Evolutionary conservation across 257 asterid genomes (phyloP).

Genomic region (Buddleja alternifolia): DNA sequence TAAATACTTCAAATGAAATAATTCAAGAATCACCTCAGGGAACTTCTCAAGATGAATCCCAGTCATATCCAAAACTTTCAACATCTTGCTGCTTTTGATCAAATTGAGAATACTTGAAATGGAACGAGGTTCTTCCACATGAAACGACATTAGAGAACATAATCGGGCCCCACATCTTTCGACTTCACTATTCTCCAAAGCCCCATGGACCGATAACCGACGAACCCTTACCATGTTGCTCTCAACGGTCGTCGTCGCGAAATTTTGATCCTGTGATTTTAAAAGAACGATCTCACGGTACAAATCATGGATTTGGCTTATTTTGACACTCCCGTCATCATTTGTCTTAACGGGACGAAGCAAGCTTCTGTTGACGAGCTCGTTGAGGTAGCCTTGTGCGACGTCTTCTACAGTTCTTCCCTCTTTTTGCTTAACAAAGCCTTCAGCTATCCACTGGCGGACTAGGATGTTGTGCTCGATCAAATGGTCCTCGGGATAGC

Average conservation of each 20-base stretch:
- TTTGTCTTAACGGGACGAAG: constrained; percentile 29
- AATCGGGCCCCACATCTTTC: constrained; percentile 28
- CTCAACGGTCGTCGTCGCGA: constrained; percentile 23
- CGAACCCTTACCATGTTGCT: constrained; percentile 31
- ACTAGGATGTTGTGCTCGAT: constrained; percentile 29
- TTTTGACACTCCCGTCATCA: constrained; percentile 41
- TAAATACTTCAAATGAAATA: constrained; percentile 34
- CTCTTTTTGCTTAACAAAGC: constrained; percentile 35
- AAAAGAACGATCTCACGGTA: constrained; percentile 38
- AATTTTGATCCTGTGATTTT: constrained; percentile 37
- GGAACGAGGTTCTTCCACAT: constrained; percentile 23
- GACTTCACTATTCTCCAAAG: background rate
- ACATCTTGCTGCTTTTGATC: constrained; percentile 27
- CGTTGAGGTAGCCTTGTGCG: constrained; percentile 49
- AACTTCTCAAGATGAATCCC: constrained; percentile 30
- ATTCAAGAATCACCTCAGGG: constrained; percentile 30
- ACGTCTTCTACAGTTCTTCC: constrained; percentile 39
- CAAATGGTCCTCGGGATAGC: constrained; percentile 42
- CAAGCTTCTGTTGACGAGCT: constrained; percentile 45
- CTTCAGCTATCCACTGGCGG: constrained; percentile 43
- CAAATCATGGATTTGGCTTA: constrained; percentile 36
- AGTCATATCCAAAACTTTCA: constrained; percentile 36
- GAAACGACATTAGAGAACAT: constrained; percentile 35
- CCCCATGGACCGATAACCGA: constrained; percentile 37
- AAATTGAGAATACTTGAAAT: constrained; percentile 26